Evolutionary conservation across 768 basidiomycete genomes (phyloP).

Genomic region (Suillus fuscotomentosus): DNA sequence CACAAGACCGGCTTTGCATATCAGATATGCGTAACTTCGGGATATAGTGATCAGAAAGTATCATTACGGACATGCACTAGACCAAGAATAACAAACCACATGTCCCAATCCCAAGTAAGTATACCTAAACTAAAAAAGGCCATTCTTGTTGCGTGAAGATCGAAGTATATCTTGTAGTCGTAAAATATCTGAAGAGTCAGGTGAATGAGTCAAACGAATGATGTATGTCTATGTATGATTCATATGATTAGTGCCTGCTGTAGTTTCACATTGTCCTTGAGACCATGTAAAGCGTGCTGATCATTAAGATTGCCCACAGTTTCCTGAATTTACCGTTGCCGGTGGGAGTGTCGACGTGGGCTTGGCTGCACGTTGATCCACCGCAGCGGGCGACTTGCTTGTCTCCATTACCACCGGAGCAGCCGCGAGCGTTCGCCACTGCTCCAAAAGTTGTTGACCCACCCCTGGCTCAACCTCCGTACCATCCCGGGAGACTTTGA

Average conservation of each 20-base stretch:
- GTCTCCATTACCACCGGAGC: slow-evolving; percentile 8
- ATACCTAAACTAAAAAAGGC: slow-evolving; percentile 29
- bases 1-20: too few species aligned
- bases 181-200: slow-evolving; percentile 4
- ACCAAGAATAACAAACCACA: not conserved
- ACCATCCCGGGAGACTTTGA: slow-evolving; percentile 85
- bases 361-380: slow-evolving; percentile 9
- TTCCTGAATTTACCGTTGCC: not conserved
- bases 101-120: not conserved
- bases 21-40: not conserved
- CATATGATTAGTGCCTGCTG: not conserved
- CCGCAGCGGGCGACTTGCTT: not conserved
- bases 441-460: slow-evolving; percentile 64
- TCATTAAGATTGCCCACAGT: slow-evolving; percentile 2
- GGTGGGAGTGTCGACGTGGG: slow-evolving; percentile 1
- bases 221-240: slow-evolving; percentile 6
- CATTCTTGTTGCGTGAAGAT: slow-evolving; percentile 55
- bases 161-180: slow-evolving; percentile 36
- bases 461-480: slow-evolving; percentile 87
- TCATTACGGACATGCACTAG: not conserved
- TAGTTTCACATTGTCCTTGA: not conserved
- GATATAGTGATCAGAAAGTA: not conserved
- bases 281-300: not conserved
- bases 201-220: slow-evolving; percentile 14
- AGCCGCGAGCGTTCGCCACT: slow-evolving; percentile 52